Evolutionary conservation across 306 rosid species (phyloP), one percentile per base, ranked within the genome.

Genomic region (Rubus parviflorus): DNA sequence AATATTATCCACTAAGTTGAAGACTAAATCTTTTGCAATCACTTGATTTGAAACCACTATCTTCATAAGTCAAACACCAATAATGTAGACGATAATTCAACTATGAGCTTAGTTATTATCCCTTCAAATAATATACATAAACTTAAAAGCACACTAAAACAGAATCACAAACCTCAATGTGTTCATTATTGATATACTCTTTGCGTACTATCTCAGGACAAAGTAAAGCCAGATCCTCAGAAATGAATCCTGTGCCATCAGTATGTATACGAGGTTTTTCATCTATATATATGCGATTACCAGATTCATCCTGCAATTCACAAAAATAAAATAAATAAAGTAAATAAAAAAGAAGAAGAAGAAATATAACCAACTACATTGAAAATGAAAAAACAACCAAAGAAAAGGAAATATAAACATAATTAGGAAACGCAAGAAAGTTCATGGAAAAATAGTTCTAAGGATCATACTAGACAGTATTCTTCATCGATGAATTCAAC

Each of bases 231-330:
- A 93, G 84, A 81, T 93, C 97, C 75, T 84, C 87, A 3, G 94
- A 93, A 62, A 93, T 88, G 72, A 86, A 88, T 38, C 96, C 96
- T 46, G 93, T 89, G 69, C 96, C 96, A 25, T 90, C 96, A 0
- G 94, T 90, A 70, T 88, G 96, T 42, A 90, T 89, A 38, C 78
- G 80, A 14, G 35, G 41, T 78, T 90, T 79, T 35, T 22, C 88
- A 73, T 74, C 84, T 76, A 79, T 69, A 30, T 35, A 12, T 17
- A 89, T 68, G 52, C 3, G 20, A 15, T 77, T 19, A 17, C 83
- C 91, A 75, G 79, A 30, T 74, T 68, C 81, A 86, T 87, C 91
- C 96, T 90, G 81, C 81, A 87, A 68, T 4, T 52, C 22, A 58
- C 49, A 37, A 41, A 42, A 61, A 56, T 8, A 80, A 1, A 35